Evolutionary conservation across 768 basidiomycete species (phyloP).

Genomic region (Podaxis sp.): DNA sequence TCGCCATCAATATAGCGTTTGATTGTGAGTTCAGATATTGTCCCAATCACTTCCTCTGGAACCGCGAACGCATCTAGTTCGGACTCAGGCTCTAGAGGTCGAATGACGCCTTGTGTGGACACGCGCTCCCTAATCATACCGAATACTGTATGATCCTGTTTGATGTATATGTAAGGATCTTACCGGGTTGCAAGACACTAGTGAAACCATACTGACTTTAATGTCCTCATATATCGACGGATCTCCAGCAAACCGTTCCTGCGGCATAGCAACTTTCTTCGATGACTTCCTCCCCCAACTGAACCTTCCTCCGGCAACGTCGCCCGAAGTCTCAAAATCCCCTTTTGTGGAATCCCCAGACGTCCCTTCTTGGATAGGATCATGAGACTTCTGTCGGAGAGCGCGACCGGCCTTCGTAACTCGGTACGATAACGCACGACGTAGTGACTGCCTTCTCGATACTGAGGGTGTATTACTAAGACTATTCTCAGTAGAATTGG

Average conservation of each 20-base stretch:
- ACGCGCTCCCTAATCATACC: constrained; percentile 92
- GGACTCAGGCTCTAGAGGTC: constrained; percentile 68
- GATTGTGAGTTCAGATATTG: constrained; percentile 67
- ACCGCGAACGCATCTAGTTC: constrained; percentile 66
- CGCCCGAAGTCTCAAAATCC: constrained; percentile 19
- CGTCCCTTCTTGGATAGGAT: background rate
- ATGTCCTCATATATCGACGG: constrained; percentile 46
- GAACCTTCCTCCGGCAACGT: constrained; percentile 32
- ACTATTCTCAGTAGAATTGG: background rate
- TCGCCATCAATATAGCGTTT: constrained; percentile 72
- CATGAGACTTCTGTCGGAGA: constrained; percentile 13
- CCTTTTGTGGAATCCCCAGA: background rate
- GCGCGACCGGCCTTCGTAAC: constrained; percentile 15
- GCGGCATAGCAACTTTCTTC: constrained; percentile 8
- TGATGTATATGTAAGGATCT: background rate
- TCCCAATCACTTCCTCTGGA: constrained; percentile 63
- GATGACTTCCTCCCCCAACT: background rate
- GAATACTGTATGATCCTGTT: constrained; percentile 35
- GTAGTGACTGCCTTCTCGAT: constrained; percentile 16
- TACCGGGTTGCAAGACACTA: background rate
- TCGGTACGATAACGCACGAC: constrained; percentile 19
- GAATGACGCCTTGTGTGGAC: constrained; percentile 75
- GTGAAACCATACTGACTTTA: constrained; percentile 31
- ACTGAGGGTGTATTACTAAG: background rate
- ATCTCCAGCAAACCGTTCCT: constrained; percentile 54